A percentile compares a stretch with the other conserved stretches of the same genome.
phyloP scores from a whole-genome alignment of 2,329 filamentous ascomycete genomes.

The Curvularia sp. region DNA sequence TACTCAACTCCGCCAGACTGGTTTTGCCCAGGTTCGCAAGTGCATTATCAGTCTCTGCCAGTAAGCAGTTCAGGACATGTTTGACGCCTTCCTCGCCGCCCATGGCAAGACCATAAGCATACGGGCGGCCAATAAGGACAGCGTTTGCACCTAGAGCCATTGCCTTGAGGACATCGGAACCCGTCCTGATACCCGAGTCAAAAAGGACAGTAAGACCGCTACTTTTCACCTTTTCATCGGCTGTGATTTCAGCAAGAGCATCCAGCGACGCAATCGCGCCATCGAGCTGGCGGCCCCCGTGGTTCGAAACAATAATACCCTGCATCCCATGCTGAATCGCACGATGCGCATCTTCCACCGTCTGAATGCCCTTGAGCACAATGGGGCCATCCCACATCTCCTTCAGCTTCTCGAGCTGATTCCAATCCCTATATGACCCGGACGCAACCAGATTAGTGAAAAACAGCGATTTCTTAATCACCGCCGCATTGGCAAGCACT shows the following conservation, averaged over 20 bases:
- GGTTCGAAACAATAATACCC: constrained; percentile 50
- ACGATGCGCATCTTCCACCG: constrained; percentile 45
- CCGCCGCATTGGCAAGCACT: constrained; percentile 43
- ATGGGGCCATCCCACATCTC: constrained; percentile 50
- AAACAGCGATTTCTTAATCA: constrained; percentile 47
- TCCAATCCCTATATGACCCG: constrained; percentile 47
- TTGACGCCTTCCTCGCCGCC: constrained; percentile 48
- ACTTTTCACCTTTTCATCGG: constrained; percentile 40
- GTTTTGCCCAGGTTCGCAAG: constrained; percentile 45
- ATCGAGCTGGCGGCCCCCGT: constrained; percentile 49
- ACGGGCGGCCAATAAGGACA: constrained; percentile 47
- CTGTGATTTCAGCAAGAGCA: constrained; percentile 47
- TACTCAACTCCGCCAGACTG: constrained; percentile 35
- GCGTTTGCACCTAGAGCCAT: constrained; percentile 48
- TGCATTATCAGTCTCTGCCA: constrained; percentile 43
- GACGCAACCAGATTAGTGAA: constrained; percentile 48
- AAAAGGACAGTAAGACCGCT: constrained; percentile 45
- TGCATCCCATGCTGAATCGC: constrained; percentile 47
- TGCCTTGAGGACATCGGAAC: constrained; percentile 48
- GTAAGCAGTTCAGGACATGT: constrained; percentile 46
- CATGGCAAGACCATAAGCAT: constrained; percentile 48
- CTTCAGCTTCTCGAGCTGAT: constrained; percentile 41
- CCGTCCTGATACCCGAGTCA: constrained; percentile 48
- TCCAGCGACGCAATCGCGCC: constrained; percentile 46
- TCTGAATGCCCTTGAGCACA: constrained; percentile 51